Conservation (phyloP, 768 basidiomycete genomes). For the Lactarius indigo region DNA sequence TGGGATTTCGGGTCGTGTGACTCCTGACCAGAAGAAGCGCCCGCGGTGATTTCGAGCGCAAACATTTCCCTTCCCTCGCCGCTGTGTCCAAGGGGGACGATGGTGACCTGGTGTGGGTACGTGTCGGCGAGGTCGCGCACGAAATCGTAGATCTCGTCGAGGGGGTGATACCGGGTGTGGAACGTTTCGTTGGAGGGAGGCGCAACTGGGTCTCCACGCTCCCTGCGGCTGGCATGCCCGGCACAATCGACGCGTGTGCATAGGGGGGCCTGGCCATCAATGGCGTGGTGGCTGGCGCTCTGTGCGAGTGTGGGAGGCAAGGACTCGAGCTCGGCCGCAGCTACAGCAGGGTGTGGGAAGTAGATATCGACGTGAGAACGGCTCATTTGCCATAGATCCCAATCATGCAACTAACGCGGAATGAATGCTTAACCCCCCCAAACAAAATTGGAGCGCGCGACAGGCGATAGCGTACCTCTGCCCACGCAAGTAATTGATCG, state of each 20-base stretch:
- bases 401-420: slow-evolving; percentile 37
- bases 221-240: slow-evolving; percentile 25
- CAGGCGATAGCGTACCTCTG: slow-evolving; percentile 13
- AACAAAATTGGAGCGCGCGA: neutral
- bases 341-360: slow-evolving; percentile 31
- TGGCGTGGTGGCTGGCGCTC: slow-evolving; percentile 6
- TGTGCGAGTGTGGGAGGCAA: slow-evolving; percentile 19
- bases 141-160: slow-evolving; percentile 52
- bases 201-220: slow-evolving; percentile 18
- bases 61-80: slow-evolving; percentile 58
- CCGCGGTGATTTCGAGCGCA: slow-evolving; percentile 47
- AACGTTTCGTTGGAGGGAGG: slow-evolving; percentile 35
- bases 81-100: slow-evolving; percentile 53
- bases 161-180: slow-evolving; percentile 51
- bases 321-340: slow-evolving; percentile 25
- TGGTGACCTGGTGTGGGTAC: slow-evolving; percentile 44
- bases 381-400: slow-evolving; percentile 52
- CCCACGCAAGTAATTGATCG: slow-evolving; percentile 18
- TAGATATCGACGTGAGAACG: slow-evolving; percentile 50
- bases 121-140: slow-evolving; percentile 43
- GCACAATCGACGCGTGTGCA: slow-evolving; percentile 35
- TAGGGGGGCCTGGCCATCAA: slow-evolving; percentile 34
- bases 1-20: slow-evolving; percentile 21
- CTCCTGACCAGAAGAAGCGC: slow-evolving; percentile 6
- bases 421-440: neutral